Percentiles rank a stretch among this genome's conserved stretches.
phyloP scores from a whole-genome alignment of 371 early-diverging fungal species.

The Parasitella parasitica region DNA sequence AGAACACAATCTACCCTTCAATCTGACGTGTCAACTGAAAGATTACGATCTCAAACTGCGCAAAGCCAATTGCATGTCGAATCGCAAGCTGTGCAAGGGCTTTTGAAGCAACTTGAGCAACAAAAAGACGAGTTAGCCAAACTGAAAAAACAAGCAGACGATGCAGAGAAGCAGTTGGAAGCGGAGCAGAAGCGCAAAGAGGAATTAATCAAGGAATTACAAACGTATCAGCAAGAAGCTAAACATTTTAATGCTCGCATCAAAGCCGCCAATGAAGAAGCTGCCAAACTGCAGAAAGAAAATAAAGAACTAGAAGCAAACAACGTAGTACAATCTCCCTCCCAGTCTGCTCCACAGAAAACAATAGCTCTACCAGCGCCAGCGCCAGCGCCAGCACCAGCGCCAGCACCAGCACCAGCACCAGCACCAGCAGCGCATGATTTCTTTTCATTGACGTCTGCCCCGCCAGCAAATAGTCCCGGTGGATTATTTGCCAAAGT shows the following conservation, averaged over 20 bases:
- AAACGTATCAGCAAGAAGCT: constrained; percentile 37
- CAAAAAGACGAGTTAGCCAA: constrained; percentile 34
- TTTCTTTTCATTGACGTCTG: constrained; percentile 25
- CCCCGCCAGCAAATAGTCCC: constrained; percentile 1
- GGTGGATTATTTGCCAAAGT: constrained; percentile 29
- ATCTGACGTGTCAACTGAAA: constrained; percentile 24
- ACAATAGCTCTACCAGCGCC: too few species aligned
- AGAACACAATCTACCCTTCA: constrained; percentile 11
- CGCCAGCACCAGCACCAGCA: too few species aligned
- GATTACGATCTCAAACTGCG: constrained; percentile 15
- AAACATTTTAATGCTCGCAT: constrained; percentile 33
- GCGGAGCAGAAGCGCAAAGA: constrained; percentile 30
- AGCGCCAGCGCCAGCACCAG: too few species aligned
- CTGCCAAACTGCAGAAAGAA: constrained; percentile 19
- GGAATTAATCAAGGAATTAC: constrained; percentile 28
- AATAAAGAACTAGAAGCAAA: constrained; percentile 17
- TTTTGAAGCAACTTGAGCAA: constrained; percentile 23
- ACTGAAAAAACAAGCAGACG: constrained; percentile 34
- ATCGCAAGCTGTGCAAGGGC: constrained; percentile 24
- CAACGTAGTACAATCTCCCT: not conserved
- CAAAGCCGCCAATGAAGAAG: constrained; percentile 28
- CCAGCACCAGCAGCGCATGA: not conserved
- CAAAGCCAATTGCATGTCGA: constrained; percentile 27
- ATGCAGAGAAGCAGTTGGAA: constrained; percentile 36
- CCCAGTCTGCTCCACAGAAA: not conserved